phyloP scores from a whole-genome alignment of 306 rosid species.

The Cyclanthera cordifolia region DNA sequence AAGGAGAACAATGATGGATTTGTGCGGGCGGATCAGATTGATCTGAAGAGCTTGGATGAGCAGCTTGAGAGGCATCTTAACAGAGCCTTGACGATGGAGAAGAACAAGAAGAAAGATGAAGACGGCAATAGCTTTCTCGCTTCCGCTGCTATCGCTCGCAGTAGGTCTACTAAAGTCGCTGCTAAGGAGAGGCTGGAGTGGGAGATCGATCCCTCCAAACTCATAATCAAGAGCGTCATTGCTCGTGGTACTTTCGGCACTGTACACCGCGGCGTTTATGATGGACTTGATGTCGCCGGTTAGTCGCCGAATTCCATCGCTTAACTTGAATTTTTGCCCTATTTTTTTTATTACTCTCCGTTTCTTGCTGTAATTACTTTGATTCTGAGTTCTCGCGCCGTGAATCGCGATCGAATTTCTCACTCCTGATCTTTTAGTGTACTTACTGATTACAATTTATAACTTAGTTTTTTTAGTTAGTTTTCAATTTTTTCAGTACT shows the following conservation, averaged over 20 bases:
- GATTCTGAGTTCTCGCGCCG: not conserved
- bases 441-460: not conserved
- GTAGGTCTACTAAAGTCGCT: constrained; percentile 13
- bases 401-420: not conserved
- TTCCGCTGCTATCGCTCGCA: constrained; percentile 10
- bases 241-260: constrained; percentile 93
- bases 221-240: constrained; percentile 60
- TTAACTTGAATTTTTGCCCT: not conserved
- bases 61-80: constrained; percentile 82
- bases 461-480: not conserved
- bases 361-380: not conserved
- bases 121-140: constrained; percentile 11
- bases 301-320: constrained; percentile 2
- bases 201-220: constrained; percentile 92
- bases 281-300: constrained; percentile 90
- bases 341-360: too few species aligned
- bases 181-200: constrained; percentile 58
- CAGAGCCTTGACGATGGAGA: constrained; percentile 64
- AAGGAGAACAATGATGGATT: constrained; percentile 77
- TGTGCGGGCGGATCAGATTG: constrained; percentile 97
- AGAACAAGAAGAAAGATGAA: constrained; percentile 47
- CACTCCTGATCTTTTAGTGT: not conserved
- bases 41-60: constrained; percentile 93
- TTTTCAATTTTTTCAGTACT: not conserved
- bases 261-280: constrained; percentile 88